Conservation (phyloP, 2,329 filamentous ascomycete genomes). For the Coniochaeta sp. region DNA sequence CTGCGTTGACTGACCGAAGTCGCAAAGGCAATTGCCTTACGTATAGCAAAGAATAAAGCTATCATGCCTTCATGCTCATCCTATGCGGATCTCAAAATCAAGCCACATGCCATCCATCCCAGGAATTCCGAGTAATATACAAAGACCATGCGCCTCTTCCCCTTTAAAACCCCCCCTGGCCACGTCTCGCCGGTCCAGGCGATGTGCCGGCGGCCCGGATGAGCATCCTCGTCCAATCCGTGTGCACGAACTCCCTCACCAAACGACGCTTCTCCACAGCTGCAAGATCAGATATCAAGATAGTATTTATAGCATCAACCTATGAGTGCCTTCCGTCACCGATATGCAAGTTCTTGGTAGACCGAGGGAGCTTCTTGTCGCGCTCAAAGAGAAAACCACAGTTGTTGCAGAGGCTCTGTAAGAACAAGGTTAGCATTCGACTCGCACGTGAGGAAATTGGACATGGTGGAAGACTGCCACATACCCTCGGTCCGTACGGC, state of each 20-base stretch:
- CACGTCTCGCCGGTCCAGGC: background rate
- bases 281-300: background rate
- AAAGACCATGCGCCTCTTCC: background rate
- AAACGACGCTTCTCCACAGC: background rate
- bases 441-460: conserved; percentile 5
- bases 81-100: background rate
- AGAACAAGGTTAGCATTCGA: conserved; percentile 12
- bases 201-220: background rate
- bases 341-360: conserved; percentile 62
- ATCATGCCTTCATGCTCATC: background rate
- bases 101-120: background rate
- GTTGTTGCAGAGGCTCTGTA: conserved; percentile 81
- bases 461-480: conserved; percentile 21
- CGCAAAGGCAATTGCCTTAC: too few species aligned
- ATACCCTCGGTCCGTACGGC: conserved; percentile 73
- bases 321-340: conserved; percentile 21
- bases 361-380: conserved; percentile 73
- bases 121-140: background rate
- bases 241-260: background rate
- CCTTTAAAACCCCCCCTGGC: background rate
- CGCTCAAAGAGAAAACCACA: conserved; percentile 87
- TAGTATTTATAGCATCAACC: background rate
- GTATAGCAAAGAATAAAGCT: background rate
- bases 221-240: background rate
- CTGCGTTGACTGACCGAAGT: too few species aligned